Base-by-base conservation (phyloP, 108 stramenopile genomes). In the Seminavis robusta region DNA sequence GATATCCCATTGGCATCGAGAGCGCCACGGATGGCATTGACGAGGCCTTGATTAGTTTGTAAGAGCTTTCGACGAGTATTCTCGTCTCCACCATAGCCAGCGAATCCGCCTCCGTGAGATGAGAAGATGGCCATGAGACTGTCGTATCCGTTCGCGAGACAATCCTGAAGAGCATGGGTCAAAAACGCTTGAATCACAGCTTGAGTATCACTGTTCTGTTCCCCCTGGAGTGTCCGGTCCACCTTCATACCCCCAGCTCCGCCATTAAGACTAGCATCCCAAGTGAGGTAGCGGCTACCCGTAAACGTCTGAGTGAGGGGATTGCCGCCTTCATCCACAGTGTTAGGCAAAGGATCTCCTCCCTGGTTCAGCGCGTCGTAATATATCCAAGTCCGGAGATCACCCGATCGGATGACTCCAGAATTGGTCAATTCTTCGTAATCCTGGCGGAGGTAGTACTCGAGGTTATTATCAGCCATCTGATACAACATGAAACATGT, bases 21-120 rank as follows among this genome's bases (percentile, higher is more conserved):
- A 4, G 68, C 68, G 26, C 16, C 9, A 30, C 30, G 31, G 1
- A 69, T 23, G 0, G 66, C 57, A 13, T n/a, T 15, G 11, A 26
- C 21, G 46, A 67, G 40, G 16, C 20, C 21, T 6, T 16, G 17
- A 20, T 67, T 67, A 15, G 8, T 31, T 15, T 56, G 48, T 3
- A 13, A 1, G 1, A 52, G 56, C 11, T 27, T 38, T 4, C 33
- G 49, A 36, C 66, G 58, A 17, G 39, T 30, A 52, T 56, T 56
- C 1, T 69, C 53, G 28, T 69, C 68, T 7, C 59, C 61, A 13
- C 68, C 68, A 36, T 56, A 69, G 19, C 68, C 68, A 56, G 30
- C 21, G 30, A 58, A 62, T 4, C 68, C 68, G 28, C 42, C 50
- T 13, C 68, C 68, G 30, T 66, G 65, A 39, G 27, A 29, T 4